Conservation (phyloP, 83 land plant species). For the Picea abies region DNA sequence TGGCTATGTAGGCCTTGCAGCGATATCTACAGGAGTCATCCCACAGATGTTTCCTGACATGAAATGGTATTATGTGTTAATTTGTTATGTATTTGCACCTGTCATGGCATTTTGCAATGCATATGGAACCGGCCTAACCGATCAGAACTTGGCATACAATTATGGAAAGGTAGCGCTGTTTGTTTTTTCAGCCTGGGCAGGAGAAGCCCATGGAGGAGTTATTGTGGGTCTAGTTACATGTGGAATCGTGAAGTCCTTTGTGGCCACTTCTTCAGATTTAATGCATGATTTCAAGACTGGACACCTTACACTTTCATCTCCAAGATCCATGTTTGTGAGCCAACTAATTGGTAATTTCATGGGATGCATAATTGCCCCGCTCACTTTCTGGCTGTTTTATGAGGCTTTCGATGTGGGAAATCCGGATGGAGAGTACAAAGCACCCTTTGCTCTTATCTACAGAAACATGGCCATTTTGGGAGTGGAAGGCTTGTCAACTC, state of each 20-base stretch:
- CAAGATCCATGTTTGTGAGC: constrained; percentile 69
- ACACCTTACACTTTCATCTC: constrained; percentile 58
- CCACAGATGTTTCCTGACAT: constrained; percentile 55
- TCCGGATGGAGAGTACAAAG: constrained; percentile 27
- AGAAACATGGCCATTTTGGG: constrained; percentile 57
- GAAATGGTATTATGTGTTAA: constrained; percentile 66
- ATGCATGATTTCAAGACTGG: constrained; percentile 80
- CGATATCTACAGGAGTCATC: constrained; percentile 35
- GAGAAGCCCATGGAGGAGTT: constrained; percentile 54
- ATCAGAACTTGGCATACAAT: constrained; percentile 71
- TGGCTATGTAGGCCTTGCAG: constrained; percentile 44
- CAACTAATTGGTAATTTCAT: constrained; percentile 68
- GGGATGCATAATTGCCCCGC: constrained; percentile 73
- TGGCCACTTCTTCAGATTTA: constrained; percentile 53
- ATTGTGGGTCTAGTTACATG: constrained; percentile 63
- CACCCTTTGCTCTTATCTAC: constrained; percentile 47
- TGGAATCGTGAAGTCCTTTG: constrained; percentile 62
- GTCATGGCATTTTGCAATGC: constrained; percentile 76
- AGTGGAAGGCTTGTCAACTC: constrained; percentile 44
- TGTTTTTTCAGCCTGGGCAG: too few relatives aligned
- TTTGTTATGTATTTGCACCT: constrained; percentile 61
- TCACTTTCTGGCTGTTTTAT: constrained; percentile 66
- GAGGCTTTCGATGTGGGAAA: constrained; percentile 46
- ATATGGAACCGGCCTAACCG: constrained; percentile 75
- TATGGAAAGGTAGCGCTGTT: constrained; percentile 27